phyloP scores from a whole-genome alignment of 139 green algal genomes.

The Chlorella sp. region DNA sequence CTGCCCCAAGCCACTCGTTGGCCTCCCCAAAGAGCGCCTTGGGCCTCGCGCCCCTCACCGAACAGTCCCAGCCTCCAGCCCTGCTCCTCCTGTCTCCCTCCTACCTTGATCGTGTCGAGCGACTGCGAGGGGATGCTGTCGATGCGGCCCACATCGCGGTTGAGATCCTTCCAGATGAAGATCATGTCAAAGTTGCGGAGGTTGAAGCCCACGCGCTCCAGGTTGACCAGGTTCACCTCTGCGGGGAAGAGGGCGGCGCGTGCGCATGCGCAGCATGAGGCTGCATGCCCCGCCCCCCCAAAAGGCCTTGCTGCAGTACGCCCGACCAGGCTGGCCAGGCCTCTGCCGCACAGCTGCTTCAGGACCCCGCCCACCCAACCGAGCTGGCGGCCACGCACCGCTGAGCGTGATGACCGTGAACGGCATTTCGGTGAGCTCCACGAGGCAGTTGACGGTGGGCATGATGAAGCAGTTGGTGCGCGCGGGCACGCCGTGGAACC shows the following conservation, averaged over 20 bases:
- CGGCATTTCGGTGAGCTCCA: slow-evolving; percentile 96
- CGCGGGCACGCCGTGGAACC: slow-evolving; percentile 91
- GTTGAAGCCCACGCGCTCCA: slow-evolving; percentile 98
- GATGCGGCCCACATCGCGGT: slow-evolving; percentile 77
- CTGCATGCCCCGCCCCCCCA: neutral
- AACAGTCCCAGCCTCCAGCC: too few species aligned
- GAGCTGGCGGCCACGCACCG: slow-evolving; percentile 1
- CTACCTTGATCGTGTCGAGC: slow-evolving; percentile 93
- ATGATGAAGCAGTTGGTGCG: slow-evolving; percentile 81
- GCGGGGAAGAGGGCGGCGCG: neutral
- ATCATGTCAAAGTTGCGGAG: slow-evolving; percentile 99
- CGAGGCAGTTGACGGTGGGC: slow-evolving; percentile 96
- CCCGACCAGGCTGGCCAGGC: slow-evolving; percentile 13
- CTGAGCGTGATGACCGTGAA: slow-evolving; percentile 87
- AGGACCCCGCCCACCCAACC: neutral
- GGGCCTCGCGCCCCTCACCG: too few species aligned
- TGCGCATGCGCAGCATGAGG: neutral
- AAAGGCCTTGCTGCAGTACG: neutral
- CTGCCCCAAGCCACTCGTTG: too few species aligned
- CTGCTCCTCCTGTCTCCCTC: neutral
- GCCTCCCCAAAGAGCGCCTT: too few species aligned
- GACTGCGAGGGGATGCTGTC: slow-evolving; percentile 87
- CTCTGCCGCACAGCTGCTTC: neutral
- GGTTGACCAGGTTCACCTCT: slow-evolving; percentile 96
- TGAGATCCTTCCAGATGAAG: slow-evolving; percentile 96